Evolutionary conservation across 2,329 filamentous ascomycete genomes (phyloP).

Genomic region (Colletotrichum gloeosporioides): DNA sequence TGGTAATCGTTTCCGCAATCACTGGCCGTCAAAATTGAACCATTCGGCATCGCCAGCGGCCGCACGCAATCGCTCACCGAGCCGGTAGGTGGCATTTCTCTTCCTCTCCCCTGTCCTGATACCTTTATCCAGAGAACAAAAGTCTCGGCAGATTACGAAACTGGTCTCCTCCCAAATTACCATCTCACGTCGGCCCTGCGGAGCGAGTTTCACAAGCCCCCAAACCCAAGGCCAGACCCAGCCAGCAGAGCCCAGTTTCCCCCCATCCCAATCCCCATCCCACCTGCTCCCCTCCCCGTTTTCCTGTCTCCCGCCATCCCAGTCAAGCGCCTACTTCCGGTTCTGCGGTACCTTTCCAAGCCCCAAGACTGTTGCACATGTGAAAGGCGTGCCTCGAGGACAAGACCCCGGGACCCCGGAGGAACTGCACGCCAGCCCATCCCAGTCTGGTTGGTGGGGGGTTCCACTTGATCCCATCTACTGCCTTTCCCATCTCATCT

Average conservation of each 20-base stretch:
- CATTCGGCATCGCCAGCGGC: not conserved
- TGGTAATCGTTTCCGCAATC: not conserved
- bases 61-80: not conserved
- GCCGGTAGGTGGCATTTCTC: constrained; percentile 10
- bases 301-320: constrained; percentile 9
- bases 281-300: not conserved
- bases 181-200: constrained; percentile 33
- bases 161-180: constrained; percentile 28
- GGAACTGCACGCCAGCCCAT: constrained; percentile 3
- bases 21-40: not conserved
- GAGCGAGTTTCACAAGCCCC: constrained; percentile 31
- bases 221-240: not conserved
- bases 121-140: constrained; percentile 23
- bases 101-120: constrained; percentile 16
- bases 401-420: constrained; percentile 3
- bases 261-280: not conserved
- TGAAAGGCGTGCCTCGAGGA: constrained; percentile 12
- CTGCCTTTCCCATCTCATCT: constrained; percentile 9
- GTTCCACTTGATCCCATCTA: constrained; percentile 23
- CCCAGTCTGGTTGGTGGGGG: constrained; percentile 11
- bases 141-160: constrained; percentile 35
- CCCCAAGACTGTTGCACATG: constrained; percentile 11
- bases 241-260: not conserved
- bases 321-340: constrained; percentile 16
- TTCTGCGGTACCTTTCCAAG: not conserved